Evolutionary conservation across 345 rosid genomes (phyloP).

Genomic region (Lenwebbia sp.): DNA sequence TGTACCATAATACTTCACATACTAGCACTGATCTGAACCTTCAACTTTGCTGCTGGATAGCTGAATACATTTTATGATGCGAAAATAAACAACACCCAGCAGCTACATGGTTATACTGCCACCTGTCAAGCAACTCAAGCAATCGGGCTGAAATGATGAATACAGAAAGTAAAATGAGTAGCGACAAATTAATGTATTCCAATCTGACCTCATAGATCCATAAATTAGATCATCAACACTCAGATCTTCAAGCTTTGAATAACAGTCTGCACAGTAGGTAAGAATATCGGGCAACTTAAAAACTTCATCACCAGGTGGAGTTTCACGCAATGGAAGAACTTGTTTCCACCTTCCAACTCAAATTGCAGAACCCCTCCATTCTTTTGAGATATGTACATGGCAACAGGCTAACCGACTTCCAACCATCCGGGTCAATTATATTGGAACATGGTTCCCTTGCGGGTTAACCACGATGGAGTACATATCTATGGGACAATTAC

Average conservation of each 20-base stretch:
- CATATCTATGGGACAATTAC: constrained; percentile 14
- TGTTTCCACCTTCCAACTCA: background rate
- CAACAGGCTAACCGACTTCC: background rate
- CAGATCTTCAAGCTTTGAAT: constrained; percentile 1
- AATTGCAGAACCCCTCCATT: constrained; percentile 5
- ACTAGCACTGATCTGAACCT: background rate
- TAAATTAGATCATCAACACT: background rate
- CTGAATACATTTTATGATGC: background rate
- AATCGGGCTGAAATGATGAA: constrained; percentile 6
- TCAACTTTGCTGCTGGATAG: background rate
- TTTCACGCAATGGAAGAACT: constrained; percentile 1
- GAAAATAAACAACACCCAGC: constrained; percentile 12
- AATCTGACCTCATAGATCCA: background rate
- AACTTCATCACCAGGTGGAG: background rate
- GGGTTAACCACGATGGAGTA: background rate
- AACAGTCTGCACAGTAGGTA: background rate
- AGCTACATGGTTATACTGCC: background rate
- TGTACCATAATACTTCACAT: background rate
- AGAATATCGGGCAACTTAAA: background rate
- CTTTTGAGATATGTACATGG: constrained; percentile 16
- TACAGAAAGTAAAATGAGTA: constrained; percentile 20
- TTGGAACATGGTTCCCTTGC: background rate
- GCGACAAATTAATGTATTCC: constrained; percentile 27
- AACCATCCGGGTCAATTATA: background rate
- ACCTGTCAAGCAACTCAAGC: constrained; percentile 10